Evolutionary conservation across 805 yeast genomes (phyloP).

Genomic region (Saturnispora zaruensis): DNA sequence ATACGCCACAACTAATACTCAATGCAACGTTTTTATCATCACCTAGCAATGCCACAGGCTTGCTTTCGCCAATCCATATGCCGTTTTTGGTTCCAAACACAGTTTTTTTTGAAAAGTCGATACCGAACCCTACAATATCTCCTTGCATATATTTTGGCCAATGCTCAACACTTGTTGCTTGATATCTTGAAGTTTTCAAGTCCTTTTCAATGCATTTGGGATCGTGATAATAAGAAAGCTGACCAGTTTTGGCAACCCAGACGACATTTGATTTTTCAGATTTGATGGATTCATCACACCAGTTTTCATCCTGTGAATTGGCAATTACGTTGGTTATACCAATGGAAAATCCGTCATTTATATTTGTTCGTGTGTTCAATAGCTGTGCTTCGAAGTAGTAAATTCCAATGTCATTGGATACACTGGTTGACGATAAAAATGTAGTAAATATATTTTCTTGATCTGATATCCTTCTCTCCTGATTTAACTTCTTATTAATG

Average conservation of each 20-base stretch:
- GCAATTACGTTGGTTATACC: background rate
- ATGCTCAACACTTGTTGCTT: slow-evolving; percentile 9
- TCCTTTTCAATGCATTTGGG: slow-evolving; percentile 20
- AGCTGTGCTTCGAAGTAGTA: slow-evolving; percentile 6
- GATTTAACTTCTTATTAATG: slow-evolving; percentile 1
- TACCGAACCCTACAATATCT: slow-evolving; percentile 79
- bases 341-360: slow-evolving; percentile 4
- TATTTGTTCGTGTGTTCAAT: background rate
- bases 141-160: slow-evolving; percentile 40
- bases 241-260: slow-evolving; percentile 46
- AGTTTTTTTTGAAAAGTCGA: slow-evolving; percentile 53
- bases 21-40: background rate
- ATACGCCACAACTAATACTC: background rate
- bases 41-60: slow-evolving; percentile 2
- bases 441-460: slow-evolving; percentile 1
- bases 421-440: background rate
- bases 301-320: background rate
- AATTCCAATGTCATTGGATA: background rate
- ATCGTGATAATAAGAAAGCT: slow-evolving; percentile 30
- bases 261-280: slow-evolving; percentile 30
- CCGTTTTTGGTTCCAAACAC: slow-evolving; percentile 83
- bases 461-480: slow-evolving; percentile 4
- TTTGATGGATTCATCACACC: slow-evolving; percentile 8
- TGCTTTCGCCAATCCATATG: slow-evolving; percentile 44
- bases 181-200: background rate